phyloP scores from a whole-genome alignment of 2,329 filamentous ascomycete species.

The Fusarium sulawesiense region DNA sequence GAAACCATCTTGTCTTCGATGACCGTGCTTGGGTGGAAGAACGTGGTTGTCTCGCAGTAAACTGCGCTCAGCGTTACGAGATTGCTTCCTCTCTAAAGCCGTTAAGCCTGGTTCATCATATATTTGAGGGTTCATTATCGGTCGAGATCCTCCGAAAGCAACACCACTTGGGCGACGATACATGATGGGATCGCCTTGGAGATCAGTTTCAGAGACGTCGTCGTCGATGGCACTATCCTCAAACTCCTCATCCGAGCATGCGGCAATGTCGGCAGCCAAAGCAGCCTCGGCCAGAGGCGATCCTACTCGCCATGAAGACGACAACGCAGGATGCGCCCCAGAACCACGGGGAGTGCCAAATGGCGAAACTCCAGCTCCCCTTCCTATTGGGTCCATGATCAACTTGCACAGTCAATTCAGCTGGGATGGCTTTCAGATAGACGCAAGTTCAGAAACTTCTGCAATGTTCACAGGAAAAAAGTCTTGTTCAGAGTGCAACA shows the following conservation, averaged over 20 bases:
- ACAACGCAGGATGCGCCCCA: slow-evolving; percentile 41
- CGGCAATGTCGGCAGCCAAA: slow-evolving; percentile 74
- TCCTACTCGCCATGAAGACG: slow-evolving; percentile 65
- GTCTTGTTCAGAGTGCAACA: slow-evolving; percentile 20
- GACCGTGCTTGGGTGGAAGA: slow-evolving; percentile 68
- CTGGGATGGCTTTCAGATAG: slow-evolving; percentile 9
- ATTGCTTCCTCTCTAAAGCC: slow-evolving; percentile 66
- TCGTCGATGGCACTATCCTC: slow-evolving; percentile 48
- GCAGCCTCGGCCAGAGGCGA: slow-evolving; percentile 76
- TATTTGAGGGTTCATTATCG: slow-evolving; percentile 71
- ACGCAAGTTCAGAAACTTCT: slow-evolving; percentile 15
- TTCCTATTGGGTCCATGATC: slow-evolving; percentile 36
- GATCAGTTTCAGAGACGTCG: slow-evolving; percentile 50
- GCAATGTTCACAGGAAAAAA: slow-evolving; percentile 21
- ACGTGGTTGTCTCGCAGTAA: slow-evolving; percentile 74
- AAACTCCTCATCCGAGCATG: slow-evolving; percentile 69
- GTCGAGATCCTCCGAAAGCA: slow-evolving; percentile 76
- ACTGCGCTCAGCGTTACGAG: slow-evolving; percentile 68
- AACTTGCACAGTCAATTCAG: slow-evolving; percentile 7
- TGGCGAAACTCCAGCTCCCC: slow-evolving; percentile 36
- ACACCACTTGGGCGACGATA: slow-evolving; percentile 85
- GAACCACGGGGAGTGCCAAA: slow-evolving; percentile 38
- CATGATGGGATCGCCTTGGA: slow-evolving; percentile 59
- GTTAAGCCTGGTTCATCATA: slow-evolving; percentile 62
- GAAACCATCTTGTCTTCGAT: slow-evolving; percentile 49